These are phyloP conservation scores for Ocimum tenuiflorum DNA, from an alignment of 257 asterid species.

Conservation along the genomic window DNA sequence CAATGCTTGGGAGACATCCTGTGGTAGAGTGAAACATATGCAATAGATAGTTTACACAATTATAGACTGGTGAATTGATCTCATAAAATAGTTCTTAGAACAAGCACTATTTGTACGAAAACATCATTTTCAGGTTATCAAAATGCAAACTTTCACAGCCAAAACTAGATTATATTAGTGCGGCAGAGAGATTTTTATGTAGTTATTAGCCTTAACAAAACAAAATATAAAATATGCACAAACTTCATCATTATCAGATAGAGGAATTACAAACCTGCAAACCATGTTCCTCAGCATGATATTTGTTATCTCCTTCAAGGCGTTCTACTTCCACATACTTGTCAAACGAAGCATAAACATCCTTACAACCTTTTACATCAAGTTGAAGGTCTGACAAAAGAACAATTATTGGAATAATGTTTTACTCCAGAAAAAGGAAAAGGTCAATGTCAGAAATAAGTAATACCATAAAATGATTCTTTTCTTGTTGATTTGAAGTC, in stretches of 20 bases:
- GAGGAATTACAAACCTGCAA: constrained; percentile 47
- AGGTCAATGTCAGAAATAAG: constrained; percentile 12
- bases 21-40: background rate
- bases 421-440: constrained; percentile 2
- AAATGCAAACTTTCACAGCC: constrained; percentile 11
- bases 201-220: constrained; percentile 5
- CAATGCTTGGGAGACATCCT: background rate
- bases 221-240: background rate
- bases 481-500: constrained; percentile 86
- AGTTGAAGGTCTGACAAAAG: constrained; percentile 70
- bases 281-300: constrained; percentile 85
- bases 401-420: constrained; percentile 17
- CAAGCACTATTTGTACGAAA: background rate
- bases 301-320: constrained; percentile 82
- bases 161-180: constrained; percentile 9
- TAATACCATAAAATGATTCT: constrained; percentile 78
- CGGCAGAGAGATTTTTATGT: constrained; percentile 3
- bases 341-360: constrained; percentile 81
- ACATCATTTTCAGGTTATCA: constrained; percentile 12
- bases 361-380: constrained; percentile 82
- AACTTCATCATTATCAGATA: constrained; percentile 9
- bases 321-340: constrained; percentile 86
- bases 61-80: too few species aligned
- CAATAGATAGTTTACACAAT: background rate
- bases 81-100: too few species aligned